Conservation (phyloP, 2,329 filamentous ascomycete species). For the Cadophora sp. region DNA sequence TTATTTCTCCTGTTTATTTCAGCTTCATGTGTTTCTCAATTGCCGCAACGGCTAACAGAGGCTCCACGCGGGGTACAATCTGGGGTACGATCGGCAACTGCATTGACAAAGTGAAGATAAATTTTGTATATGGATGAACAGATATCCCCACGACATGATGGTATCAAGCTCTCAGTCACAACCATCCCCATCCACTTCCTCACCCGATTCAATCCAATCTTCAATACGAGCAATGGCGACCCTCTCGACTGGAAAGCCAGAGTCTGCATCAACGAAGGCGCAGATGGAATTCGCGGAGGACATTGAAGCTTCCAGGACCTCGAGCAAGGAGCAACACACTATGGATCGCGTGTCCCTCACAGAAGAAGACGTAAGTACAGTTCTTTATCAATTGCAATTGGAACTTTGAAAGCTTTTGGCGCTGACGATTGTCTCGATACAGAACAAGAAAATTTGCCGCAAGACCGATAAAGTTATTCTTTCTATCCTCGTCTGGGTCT, state of each 20-base stretch:
- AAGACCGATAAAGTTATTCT: conserved; percentile 69
- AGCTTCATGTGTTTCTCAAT: conserved; percentile 2
- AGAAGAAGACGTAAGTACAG: conserved; percentile 34
- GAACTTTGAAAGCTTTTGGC: neutral
- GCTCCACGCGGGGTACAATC: conserved; percentile 18
- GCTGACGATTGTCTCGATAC: conserved; percentile 9
- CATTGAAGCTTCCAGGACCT: conserved; percentile 23
- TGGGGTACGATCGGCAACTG: conserved; percentile 20
- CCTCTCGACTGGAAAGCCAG: conserved; percentile 1
- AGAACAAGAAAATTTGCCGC: conserved; percentile 62
- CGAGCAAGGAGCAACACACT: conserved; percentile 24
- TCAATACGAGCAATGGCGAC: conserved; percentile 12
- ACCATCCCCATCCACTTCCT: neutral
- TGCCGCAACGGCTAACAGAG: conserved; percentile 9
- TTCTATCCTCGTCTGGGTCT: conserved; percentile 61
- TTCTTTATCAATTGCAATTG: neutral
- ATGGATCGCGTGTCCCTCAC: conserved; percentile 30
- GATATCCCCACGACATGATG: neutral
- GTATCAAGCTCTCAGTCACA: conserved; percentile 1
- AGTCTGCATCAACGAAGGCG: conserved; percentile 19
- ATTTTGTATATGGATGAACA: conserved; percentile 21
- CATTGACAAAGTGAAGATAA: conserved; percentile 3
- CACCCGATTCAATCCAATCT: neutral
- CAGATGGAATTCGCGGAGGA: conserved; percentile 25
- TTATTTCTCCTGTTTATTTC: neutral